Evolutionary conservation across 1,284 basidiomycete genomes (phyloP).

Genomic region (Microbotryum violaceum): DNA sequence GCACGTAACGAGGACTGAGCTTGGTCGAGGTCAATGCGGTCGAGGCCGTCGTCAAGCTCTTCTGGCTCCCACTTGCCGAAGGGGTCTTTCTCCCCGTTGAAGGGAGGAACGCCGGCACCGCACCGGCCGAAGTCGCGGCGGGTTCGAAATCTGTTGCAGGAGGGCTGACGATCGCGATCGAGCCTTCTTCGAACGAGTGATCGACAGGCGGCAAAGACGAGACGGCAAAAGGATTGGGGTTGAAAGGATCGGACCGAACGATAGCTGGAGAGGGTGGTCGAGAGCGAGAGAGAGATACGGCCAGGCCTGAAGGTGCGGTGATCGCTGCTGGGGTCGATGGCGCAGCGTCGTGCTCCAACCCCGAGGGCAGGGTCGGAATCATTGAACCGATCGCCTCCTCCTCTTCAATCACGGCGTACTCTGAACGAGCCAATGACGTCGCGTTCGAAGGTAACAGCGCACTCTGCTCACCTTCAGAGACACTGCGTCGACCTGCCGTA

Average conservation of each 20-base stretch:
- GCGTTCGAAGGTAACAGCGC: slow-evolving; percentile 7
- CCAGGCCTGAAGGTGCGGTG: slow-evolving; percentile 8
- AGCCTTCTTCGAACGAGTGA: neutral
- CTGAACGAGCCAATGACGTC: neutral
- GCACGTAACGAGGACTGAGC: slow-evolving; percentile 15
- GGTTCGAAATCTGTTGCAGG: slow-evolving; percentile 23
- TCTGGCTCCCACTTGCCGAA: neutral
- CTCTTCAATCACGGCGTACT: slow-evolving; percentile 20
- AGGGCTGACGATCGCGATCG: neutral
- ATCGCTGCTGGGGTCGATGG: neutral
- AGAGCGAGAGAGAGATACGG: slow-evolving; percentile 14
- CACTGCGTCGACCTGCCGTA: slow-evolving; percentile 7
- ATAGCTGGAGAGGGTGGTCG: neutral
- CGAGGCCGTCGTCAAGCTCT: slow-evolving; percentile 1
- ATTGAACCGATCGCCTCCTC: slow-evolving; percentile 8
- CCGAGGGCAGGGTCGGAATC: slow-evolving; percentile 9
- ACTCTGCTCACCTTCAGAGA: slow-evolving; percentile 8
- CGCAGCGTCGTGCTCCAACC: neutral
- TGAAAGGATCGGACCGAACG: slow-evolving; percentile 13
- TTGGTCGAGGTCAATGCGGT: neutral
- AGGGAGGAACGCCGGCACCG: slow-evolving; percentile 23
- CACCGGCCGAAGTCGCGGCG: slow-evolving; percentile 4
- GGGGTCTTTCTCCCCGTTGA: slow-evolving; percentile 8
- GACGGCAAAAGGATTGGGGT: slow-evolving; percentile 2
- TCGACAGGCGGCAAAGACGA: slow-evolving; percentile 1